A percentile compares a stretch with the other conserved stretches of the same genome.
Evolutionary conservation across 495 filamentous ascomycete species (phyloP).

Genomic region (Jackrogersella multiformis): DNA sequence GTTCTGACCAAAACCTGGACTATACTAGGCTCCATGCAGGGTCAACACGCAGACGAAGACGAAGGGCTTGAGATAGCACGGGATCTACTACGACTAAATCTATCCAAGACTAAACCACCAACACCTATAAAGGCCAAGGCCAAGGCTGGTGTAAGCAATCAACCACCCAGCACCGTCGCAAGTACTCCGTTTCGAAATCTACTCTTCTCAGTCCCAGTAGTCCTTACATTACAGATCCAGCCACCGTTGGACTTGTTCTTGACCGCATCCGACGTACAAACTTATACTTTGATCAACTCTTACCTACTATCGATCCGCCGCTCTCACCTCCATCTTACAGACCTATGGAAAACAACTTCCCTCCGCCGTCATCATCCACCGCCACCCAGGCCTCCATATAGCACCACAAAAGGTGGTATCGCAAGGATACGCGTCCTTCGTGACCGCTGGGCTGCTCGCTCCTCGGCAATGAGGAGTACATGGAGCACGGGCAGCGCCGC

Average conservation of each 20-base stretch:
- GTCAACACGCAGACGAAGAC: slow-evolving; percentile 74
- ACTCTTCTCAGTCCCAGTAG: slow-evolving; percentile 79
- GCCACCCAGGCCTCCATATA: slow-evolving; percentile 70
- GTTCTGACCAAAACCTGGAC: slow-evolving; percentile 80
- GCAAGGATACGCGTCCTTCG: slow-evolving; percentile 64
- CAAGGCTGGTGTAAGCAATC: slow-evolving; percentile 22
- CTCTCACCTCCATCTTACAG: slow-evolving; percentile 80
- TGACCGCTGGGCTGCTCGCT: slow-evolving; percentile 65
- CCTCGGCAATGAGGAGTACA: slow-evolving; percentile 72
- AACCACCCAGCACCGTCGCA: slow-evolving; percentile 48
- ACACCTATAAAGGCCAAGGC: slow-evolving; percentile 49
- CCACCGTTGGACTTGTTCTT: slow-evolving; percentile 91
- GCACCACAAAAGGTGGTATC: slow-evolving; percentile 65
- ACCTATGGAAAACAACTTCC: slow-evolving; percentile 83
- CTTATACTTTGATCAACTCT: slow-evolving; percentile 83
- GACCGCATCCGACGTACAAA: slow-evolving; percentile 72
- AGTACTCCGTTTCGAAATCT: slow-evolving; percentile 76
- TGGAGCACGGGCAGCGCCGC: slow-evolving; percentile 89
- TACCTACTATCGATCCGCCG: slow-evolving; percentile 86
- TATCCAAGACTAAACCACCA: slow-evolving; percentile 56
- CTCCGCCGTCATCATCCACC: slow-evolving; percentile 79
- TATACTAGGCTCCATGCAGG: slow-evolving; percentile 74
- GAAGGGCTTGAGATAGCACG: slow-evolving; percentile 83
- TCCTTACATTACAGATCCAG: slow-evolving; percentile 74
- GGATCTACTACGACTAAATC: slow-evolving; percentile 74